Evolutionary conservation across 2,329 filamentous ascomycete species (phyloP).

Genomic region (Aspergillus japonicus): DNA sequence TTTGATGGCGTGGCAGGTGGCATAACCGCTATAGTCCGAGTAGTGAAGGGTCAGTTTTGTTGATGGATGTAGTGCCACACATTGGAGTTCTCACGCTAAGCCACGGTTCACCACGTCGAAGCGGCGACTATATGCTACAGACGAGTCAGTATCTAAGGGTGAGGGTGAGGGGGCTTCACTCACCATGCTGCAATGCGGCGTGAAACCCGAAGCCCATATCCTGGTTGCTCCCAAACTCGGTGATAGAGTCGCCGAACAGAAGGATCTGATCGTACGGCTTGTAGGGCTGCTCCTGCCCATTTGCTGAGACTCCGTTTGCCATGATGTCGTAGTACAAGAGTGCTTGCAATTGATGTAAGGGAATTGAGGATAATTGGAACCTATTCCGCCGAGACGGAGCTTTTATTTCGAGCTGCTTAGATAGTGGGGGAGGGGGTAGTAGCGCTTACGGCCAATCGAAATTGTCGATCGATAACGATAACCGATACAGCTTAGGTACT

Average conservation of each 20-base stretch:
- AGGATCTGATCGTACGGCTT: constrained; percentile 69
- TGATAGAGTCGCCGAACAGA: constrained; percentile 87
- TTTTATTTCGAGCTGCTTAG: background rate
- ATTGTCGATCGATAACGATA: background rate
- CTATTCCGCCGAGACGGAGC: background rate
- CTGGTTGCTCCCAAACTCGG: constrained; percentile 64
- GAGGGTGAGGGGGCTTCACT: constrained; percentile 27
- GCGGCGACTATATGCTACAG: constrained; percentile 68
- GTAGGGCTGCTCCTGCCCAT: constrained; percentile 15
- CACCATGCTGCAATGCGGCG: constrained; percentile 68
- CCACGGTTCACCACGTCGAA: constrained; percentile 88
- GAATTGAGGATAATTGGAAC: background rate
- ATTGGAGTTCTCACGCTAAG: constrained; percentile 53
- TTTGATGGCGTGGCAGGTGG: constrained; percentile 69
- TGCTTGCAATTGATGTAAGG: background rate
- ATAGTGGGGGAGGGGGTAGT: background rate
- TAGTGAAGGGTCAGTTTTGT: constrained; percentile 7
- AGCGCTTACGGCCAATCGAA: background rate
- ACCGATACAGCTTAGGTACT: background rate
- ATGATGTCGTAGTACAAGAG: background rate
- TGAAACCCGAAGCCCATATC: constrained; percentile 71
- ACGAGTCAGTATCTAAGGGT: constrained; percentile 12
- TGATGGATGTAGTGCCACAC: constrained; percentile 1
- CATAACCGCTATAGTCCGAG: constrained; percentile 64
- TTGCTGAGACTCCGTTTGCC: constrained; percentile 7